Evolutionary conservation across 345 rosid species (phyloP).

Genomic region (Lepidium africanum): DNA sequence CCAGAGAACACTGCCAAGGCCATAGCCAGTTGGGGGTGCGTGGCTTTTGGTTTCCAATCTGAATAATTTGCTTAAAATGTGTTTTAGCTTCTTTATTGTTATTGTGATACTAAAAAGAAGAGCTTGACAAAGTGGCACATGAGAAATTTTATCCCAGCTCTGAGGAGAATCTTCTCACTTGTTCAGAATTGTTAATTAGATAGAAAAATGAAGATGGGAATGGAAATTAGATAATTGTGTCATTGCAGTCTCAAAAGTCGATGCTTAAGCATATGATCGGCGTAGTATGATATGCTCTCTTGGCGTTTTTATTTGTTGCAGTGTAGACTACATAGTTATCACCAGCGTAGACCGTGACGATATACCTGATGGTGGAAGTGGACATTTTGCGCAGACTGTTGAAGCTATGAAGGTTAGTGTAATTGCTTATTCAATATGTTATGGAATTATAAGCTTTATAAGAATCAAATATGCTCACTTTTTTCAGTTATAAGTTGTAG

Average conservation of each 20-base stretch:
- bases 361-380: constrained; percentile 97
- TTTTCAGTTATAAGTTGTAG: neutral
- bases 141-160: neutral
- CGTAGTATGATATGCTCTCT: neutral
- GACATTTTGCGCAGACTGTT: constrained; percentile 93
- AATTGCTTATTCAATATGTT: neutral
- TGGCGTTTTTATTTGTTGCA: constrained; percentile 24
- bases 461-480: neutral
- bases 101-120: neutral
- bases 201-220: neutral
- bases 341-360: constrained; percentile 99
- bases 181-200: neutral
- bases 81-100: neutral
- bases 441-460: neutral
- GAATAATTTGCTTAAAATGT: neutral
- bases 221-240: neutral
- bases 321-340: constrained; percentile 94
- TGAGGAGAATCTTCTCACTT: neutral
- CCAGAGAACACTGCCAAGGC: constrained; percentile 92
- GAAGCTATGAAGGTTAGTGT: constrained; percentile 73
- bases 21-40: constrained; percentile 89
- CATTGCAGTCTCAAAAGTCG: neutral
- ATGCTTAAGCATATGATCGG: neutral
- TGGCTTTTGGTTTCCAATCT: neutral
- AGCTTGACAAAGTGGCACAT: neutral